Base-by-base conservation (phyloP, 1,139 yeast genomes). In the Debaryomyces fabryi region DNA sequence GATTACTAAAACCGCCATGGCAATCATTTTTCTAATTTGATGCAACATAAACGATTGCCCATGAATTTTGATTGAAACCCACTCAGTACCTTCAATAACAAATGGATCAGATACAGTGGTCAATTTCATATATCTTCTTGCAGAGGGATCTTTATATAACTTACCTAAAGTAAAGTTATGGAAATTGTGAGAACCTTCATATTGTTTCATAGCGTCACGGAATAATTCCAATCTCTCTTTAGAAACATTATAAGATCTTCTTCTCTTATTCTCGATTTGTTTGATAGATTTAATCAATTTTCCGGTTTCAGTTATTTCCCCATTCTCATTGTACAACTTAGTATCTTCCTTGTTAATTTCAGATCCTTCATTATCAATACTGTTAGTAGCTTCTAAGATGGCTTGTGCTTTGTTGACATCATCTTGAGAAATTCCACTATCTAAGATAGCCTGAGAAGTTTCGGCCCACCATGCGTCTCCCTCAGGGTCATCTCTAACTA, bases 1-100 rank as follows among this genome's bases (percentile, higher is more conserved):
- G 27, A 92, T 83, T 15, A 88, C 83, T 48, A 93, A 75, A 0
- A 92, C 82, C 1, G 96, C 96, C 96, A 93, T 87, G 24, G 97
- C 95, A 51, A 95, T 90, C 99, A 93, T 93, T 66, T 93, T 93
- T 65, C 99, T 83, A 62, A 93, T 93, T 75, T 93, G 99, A 68
- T 93, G 99, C 53, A 93, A 77, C 99, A 95, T 95, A 67, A 93
- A 93, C 7, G 97, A 90, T 69, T 93, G 99, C 3, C 99, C 99
- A 64, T 93, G 99, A 53, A 93, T 89, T 69, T 93, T 93, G 60
- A 95, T 86, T 1, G 97, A 88, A 4, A 90, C 81, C 99, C 99
- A 93, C 64, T 93, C 98, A 5, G 97, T 91, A 45, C 89, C 91
- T 60, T 92, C 88, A 58, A 95, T 92, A 44, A 89, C 85, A 67